Conservation (phyloP, 805 yeast genomes). For the Starmerella bacillaris region DNA sequence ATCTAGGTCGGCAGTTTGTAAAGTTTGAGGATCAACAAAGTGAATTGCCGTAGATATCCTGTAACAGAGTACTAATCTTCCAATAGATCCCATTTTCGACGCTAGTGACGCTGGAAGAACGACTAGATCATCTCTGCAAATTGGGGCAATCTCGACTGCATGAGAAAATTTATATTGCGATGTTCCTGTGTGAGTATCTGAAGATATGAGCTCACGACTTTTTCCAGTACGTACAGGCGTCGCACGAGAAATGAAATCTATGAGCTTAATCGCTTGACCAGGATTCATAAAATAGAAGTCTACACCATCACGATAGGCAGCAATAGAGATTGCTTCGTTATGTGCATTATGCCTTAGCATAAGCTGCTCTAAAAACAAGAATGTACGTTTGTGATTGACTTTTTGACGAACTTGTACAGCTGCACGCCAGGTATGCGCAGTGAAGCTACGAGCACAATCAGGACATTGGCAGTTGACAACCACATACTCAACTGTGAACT, state of each 20-base stretch:
- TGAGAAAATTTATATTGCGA: slow-evolving; percentile 75
- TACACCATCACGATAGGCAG: slow-evolving; percentile 77
- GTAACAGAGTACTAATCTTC: slow-evolving; percentile 66
- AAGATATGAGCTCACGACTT: slow-evolving; percentile 75
- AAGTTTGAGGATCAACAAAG: slow-evolving; percentile 61
- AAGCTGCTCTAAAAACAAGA: slow-evolving; percentile 77
- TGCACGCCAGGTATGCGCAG: slow-evolving; percentile 92
- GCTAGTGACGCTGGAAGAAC: slow-evolving; percentile 72
- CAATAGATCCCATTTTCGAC: slow-evolving; percentile 57
- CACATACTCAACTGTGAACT: slow-evolving; percentile 82
- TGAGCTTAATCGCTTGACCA: slow-evolving; percentile 83
- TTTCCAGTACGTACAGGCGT: slow-evolving; percentile 66
- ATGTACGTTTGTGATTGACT: slow-evolving; percentile 86
- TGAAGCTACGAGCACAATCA: slow-evolving; percentile 88
- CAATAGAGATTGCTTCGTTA: slow-evolving; percentile 73
- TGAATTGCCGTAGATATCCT: slow-evolving; percentile 63
- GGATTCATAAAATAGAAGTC: slow-evolving; percentile 76
- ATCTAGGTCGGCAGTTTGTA: slow-evolving; percentile 59
- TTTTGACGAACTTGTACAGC: slow-evolving; percentile 93
- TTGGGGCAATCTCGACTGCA: slow-evolving; percentile 81
- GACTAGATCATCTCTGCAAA: slow-evolving; percentile 84
- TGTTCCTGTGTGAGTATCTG: slow-evolving; percentile 76
- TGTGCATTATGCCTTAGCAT: slow-evolving; percentile 84
- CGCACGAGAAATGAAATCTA: slow-evolving; percentile 67
- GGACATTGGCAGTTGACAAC: slow-evolving; percentile 93